A percentile compares a stretch with the other conserved stretches of the same genome.
These are phyloP conservation scores for Anaeramoeba flamelloides DNA, from an alignment of 78 protist species.

Conservation along the genomic window DNA sequence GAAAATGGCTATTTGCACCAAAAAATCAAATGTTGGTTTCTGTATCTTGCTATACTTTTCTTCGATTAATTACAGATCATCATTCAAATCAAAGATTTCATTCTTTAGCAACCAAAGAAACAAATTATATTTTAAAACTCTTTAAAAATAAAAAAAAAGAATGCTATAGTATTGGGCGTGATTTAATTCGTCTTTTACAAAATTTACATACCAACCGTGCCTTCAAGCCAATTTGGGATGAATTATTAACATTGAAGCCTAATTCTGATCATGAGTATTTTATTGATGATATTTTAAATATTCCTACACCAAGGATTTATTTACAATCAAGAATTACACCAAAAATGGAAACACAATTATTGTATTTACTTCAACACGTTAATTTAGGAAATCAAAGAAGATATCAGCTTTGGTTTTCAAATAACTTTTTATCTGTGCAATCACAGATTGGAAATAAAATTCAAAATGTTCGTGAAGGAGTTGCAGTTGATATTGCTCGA, in stretches of 20 bases:
- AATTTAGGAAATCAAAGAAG: slow-evolving; percentile 46
- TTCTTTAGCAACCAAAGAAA: neutral
- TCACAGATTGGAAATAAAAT: slow-evolving; percentile 25
- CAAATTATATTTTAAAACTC: neutral
- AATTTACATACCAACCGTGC: neutral
- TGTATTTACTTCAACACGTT: slow-evolving; percentile 34
- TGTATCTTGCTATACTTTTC: neutral
- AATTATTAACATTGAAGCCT: neutral
- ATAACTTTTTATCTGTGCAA: slow-evolving; percentile 9
- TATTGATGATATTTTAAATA: slow-evolving; percentile 25
- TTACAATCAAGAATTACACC: slow-evolving; percentile 26
- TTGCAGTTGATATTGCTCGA: slow-evolving; percentile 26
- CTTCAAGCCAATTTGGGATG: neutral
- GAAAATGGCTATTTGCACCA: neutral
- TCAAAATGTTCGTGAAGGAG: neutral
- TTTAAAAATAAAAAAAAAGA: neutral
- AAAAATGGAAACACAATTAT: slow-evolving; percentile 36
- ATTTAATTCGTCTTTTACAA: neutral
- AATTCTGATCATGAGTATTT: too few species aligned
- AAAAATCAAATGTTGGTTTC: neutral
- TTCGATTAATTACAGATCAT: neutral
- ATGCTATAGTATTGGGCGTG: neutral
- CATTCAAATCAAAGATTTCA: neutral
- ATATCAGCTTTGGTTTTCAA: slow-evolving; percentile 47
- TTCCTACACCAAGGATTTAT: slow-evolving; percentile 31